Base-by-base conservation (phyloP, 148 eudicot species). In the Rhododendron henanense region DNA sequence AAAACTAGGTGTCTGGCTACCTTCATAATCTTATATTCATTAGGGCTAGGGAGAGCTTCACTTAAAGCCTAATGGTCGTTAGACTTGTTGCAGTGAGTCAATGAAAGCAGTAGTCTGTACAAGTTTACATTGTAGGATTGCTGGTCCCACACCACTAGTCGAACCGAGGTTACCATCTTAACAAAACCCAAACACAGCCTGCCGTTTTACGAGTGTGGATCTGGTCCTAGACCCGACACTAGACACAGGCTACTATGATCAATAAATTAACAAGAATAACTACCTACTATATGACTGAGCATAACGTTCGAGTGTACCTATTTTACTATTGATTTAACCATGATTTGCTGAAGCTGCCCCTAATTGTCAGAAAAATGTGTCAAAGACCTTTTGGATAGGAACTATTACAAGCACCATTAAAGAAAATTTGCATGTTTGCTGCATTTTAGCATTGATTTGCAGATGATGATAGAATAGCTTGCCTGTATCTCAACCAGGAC, bases 401-500 rank as follows among this genome's bases (percentile, higher is more conserved):
- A 13, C 37, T 28, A 28, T 69, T 15, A 13, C 35, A 11, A 69
- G 37, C 75, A 69, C 75, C 16, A 77, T 44, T 41, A 23, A 3
- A 28, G 13, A 31, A 35, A 76, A 10, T 14, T 1, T 37, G 53
- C 15, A 33, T 23, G 37, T 28, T 45, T 55, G 48, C 19, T 55
- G 48, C 39, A 35, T 82, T 55, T 9, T 14, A 44, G 33, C 19
- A 44, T 77, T 41, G 81, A 78, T 47, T 11, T 41, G 81, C 57
- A 3, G 6, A 47, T 41, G 33, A 33, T 15, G 6, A 81, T 3
- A 37, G 23, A 35, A 8, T 59, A 33, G 39, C 90, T 86, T 82
- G 86, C 95, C 87, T 91, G 94, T 37, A 90, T 94, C 84, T 93
- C 93, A 3, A 89, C 81, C 10, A 93, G 93, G 83, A 94, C 91